These are phyloP conservation scores for Pythium sp. DNA, from an alignment of 352 stramenopile species.

Conservation along the genomic window DNA sequence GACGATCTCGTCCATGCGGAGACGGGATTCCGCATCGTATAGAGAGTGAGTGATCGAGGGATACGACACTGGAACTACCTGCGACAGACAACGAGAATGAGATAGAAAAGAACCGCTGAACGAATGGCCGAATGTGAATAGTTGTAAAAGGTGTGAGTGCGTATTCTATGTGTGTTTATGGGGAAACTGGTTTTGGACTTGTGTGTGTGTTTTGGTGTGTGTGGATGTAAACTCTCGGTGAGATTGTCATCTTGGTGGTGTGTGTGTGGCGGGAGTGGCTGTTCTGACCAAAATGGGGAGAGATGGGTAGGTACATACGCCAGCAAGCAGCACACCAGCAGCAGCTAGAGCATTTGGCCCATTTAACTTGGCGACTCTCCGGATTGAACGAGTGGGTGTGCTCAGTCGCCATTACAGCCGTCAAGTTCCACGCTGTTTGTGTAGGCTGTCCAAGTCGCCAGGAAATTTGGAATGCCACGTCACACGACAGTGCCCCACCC, in stretches of 20 bases:
- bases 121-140: too few species aligned
- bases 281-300: background rate
- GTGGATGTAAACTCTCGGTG: background rate
- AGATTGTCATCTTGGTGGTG: background rate
- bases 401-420: background rate
- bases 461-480: background rate
- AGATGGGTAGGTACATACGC: background rate
- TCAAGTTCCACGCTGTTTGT: background rate
- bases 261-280: background rate
- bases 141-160: too few species aligned
- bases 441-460: background rate
- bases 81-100: background rate
- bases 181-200: background rate
- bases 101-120: background rate
- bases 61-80: background rate
- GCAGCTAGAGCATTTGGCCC: background rate
- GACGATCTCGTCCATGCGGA: slow-evolving; percentile 51
- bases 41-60: background rate
- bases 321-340: background rate
- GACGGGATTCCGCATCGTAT: slow-evolving; percentile 14
- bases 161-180: background rate
- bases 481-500: background rate
- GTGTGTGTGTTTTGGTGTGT: background rate
- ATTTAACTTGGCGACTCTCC: background rate
- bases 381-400: too few species aligned